Conservation (phyloP, 257 asterid species). For the Ilex aquifolium region DNA sequence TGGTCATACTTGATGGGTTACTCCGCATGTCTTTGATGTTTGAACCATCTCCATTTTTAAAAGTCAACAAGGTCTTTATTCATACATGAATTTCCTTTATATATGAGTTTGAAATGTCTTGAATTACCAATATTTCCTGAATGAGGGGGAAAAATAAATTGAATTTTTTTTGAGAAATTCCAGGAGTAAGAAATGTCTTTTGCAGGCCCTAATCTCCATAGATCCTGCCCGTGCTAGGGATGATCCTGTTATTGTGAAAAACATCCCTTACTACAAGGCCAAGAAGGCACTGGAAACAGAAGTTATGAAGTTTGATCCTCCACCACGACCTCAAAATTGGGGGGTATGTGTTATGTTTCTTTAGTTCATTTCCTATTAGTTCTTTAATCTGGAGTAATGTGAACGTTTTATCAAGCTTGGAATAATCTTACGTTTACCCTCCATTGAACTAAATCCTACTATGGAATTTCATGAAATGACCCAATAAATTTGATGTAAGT, state of each 20-base stretch:
- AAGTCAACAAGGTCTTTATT: too few relatives aligned
- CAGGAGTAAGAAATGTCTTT: constrained; percentile 11
- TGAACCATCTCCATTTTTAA: too few relatives aligned
- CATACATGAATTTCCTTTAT: too few relatives aligned
- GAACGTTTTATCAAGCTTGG: too few relatives aligned
- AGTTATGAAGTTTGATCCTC: constrained; percentile 85
- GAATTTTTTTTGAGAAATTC: background rate
- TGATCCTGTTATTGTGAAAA: constrained; percentile 77
- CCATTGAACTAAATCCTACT: too few relatives aligned
- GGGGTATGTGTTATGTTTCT: constrained; percentile 51
- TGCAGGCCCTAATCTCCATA: constrained; percentile 83
- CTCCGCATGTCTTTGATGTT: too few relatives aligned
- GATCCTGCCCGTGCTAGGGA: constrained; percentile 90
- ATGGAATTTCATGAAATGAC: too few relatives aligned
- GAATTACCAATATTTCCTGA: too few relatives aligned
- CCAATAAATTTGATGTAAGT: too few relatives aligned
- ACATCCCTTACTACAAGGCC: constrained; percentile 71
- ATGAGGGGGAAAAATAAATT: too few relatives aligned
- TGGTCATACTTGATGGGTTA: too few relatives aligned
- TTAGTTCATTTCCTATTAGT: constrained; percentile 5
- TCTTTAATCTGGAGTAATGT: background rate
- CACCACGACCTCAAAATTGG: constrained; percentile 81
- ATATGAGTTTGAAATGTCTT: too few relatives aligned
- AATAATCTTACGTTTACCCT: background rate
- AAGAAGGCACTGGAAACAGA: constrained; percentile 77